Percentiles rank a stretch among this genome's conserved stretches.
phyloP scores from a whole-genome alignment of 2,329 filamentous ascomycete genomes.

The Cordyceps fumosorosea region DNA sequence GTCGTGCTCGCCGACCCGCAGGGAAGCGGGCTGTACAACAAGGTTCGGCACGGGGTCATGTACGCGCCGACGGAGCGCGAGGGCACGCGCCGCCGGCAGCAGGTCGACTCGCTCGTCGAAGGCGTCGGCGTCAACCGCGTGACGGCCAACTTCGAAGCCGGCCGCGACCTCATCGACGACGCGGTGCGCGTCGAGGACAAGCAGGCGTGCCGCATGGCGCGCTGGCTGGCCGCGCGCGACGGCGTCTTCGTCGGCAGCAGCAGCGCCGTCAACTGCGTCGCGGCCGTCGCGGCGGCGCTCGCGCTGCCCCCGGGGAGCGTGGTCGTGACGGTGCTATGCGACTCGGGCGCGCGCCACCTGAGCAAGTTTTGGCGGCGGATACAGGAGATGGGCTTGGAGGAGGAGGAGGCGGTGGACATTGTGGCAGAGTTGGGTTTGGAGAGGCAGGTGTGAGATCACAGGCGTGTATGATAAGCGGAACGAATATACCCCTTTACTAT shows the following conservation, averaged over 20 bases:
- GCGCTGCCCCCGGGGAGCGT: constrained; percentile 53
- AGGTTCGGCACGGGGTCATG: constrained; percentile 90
- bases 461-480: constrained; percentile 9
- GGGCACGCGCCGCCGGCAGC: constrained; percentile 79
- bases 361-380: constrained; percentile 80
- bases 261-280: constrained; percentile 93
- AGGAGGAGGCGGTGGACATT: constrained; percentile 42
- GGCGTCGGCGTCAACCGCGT: constrained; percentile 92
- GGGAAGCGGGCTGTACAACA: constrained; percentile 88
- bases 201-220: constrained; percentile 89
- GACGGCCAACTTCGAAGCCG: constrained; percentile 89
- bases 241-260: constrained; percentile 92
- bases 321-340: constrained; percentile 79
- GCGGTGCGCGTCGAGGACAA: constrained; percentile 82
- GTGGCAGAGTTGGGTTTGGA: constrained; percentile 44
- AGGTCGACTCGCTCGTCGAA: constrained; percentile 94
- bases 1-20: constrained; percentile 89
- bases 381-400: constrained; percentile 60
- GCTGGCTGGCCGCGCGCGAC: constrained; percentile 92
- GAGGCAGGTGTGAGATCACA: constrained; percentile 10
- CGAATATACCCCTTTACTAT: constrained; percentile 1
- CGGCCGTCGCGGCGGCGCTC: constrained; percentile 63
- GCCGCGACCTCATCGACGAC: constrained; percentile 80
- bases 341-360: constrained; percentile 73
- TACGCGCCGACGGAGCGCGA: constrained; percentile 84